phyloP scores from a whole-genome alignment of 108 stramenopile species.

The Skeletonema tropicum region DNA sequence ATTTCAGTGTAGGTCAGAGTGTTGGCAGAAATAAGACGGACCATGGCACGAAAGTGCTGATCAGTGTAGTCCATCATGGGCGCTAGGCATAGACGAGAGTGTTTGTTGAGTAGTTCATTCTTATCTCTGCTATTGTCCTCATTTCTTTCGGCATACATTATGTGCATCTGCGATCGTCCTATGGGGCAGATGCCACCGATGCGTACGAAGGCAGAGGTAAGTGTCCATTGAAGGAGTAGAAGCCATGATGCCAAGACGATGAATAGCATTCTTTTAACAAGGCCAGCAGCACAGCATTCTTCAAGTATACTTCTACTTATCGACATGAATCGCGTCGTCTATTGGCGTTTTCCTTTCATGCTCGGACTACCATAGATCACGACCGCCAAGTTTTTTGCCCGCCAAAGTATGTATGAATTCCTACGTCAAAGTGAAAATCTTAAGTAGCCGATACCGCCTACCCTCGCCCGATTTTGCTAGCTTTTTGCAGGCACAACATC shows the following conservation, averaged over 20 bases:
- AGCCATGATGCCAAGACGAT: neutral
- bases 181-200: neutral
- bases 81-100: slow-evolving; percentile 39
- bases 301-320: too few species aligned
- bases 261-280: neutral
- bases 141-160: neutral
- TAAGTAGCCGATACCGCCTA: too few species aligned
- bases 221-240: neutral
- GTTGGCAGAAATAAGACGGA: slow-evolving; percentile 36
- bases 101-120: neutral
- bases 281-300: neutral
- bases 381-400: too few species aligned
- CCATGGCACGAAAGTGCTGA: slow-evolving; percentile 52
- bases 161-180: neutral
- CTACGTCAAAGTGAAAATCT: too few species aligned
- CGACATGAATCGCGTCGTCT: too few species aligned
- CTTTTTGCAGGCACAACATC: too few species aligned
- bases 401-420: too few species aligned
- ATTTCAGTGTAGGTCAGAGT: slow-evolving; percentile 73
- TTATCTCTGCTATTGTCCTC: neutral
- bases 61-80: slow-evolving; percentile 85
- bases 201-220: neutral
- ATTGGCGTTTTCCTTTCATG: too few species aligned
- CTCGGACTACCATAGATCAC: too few species aligned
- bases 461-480: too few species aligned